A percentile compares a stretch with the other conserved stretches of the same genome.
These are phyloP conservation scores for Chenopodium formosanum DNA, from an alignment of 148 eudicot genomes.

Conservation along the genomic window DNA sequence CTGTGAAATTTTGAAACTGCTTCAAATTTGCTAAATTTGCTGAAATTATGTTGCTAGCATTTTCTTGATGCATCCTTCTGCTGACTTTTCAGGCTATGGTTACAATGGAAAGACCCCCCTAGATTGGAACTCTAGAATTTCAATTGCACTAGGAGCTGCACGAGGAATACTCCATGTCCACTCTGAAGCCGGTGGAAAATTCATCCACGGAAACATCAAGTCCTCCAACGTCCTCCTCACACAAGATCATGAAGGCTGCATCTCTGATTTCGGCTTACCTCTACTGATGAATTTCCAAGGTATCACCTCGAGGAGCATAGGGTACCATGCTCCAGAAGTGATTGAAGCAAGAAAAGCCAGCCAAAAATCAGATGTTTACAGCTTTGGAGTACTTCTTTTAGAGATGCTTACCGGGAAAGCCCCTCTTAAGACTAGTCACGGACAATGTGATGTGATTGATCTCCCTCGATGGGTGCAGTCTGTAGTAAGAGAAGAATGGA, in stretches of 20 bases:
- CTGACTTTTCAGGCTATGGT: conserved; percentile 49
- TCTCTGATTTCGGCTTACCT: conserved; percentile 70
- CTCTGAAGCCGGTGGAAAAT: conserved; percentile 57
- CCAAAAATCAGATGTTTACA: conserved; percentile 89
- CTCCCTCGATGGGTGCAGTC: conserved; percentile 95
- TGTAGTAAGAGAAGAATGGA: conserved; percentile 94
- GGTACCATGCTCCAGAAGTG: conserved; percentile 87
- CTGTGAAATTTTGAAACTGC: not conserved
- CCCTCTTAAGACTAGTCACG: conserved; percentile 55
- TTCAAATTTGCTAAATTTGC: not conserved
- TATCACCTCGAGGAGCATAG: conserved; percentile 47
- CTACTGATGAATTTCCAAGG: conserved; percentile 47
- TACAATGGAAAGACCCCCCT: conserved; percentile 55
- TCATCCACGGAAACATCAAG: conserved; percentile 84
- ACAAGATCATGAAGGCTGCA: conserved; percentile 48
- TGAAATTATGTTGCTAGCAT: not conserved
- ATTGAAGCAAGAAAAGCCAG: conserved; percentile 55
- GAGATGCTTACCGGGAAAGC: conserved; percentile 83
- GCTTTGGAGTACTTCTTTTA: conserved; percentile 82
- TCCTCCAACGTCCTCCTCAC: conserved; percentile 78
- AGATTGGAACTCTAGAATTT: conserved; percentile 73
- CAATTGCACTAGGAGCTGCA: conserved; percentile 71
- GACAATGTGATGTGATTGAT: conserved; percentile 59
- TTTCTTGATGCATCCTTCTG: not conserved
- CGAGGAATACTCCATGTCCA: conserved; percentile 79